A percentile compares a stretch with the other conserved stretches of the same genome.
Conservation (phyloP, 208 protist species). For the Porcisia hertigi region DNA sequence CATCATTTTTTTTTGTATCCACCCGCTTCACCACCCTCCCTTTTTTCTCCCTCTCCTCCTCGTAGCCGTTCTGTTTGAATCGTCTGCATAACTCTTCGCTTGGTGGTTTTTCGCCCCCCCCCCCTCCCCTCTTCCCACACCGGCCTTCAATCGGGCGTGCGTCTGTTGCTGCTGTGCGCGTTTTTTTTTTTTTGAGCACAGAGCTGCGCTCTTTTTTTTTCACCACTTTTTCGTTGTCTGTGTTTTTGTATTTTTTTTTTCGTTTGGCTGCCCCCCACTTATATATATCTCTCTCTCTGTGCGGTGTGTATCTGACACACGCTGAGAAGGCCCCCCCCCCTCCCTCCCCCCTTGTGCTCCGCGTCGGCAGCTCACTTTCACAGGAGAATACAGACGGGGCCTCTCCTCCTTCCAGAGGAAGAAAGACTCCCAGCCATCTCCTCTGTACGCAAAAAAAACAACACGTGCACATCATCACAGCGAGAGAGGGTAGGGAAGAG, state of each 20-base stretch:
- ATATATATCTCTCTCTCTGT: neutral
- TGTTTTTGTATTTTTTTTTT: neutral
- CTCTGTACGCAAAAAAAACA: too few relatives aligned
- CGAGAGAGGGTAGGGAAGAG: constrained; percentile 1
- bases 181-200: constrained; percentile 6
- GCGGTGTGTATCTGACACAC: neutral
- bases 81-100: neutral
- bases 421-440: too few relatives aligned
- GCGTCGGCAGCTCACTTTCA: neutral
- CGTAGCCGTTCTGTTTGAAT: neutral
- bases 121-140: neutral
- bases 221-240: neutral
- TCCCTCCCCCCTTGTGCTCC: neutral
- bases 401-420: too few relatives aligned
- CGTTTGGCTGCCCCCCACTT: neutral
- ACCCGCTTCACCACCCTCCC: constrained; percentile 5
- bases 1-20: neutral
- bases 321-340: neutral
- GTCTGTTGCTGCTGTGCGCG: neutral
- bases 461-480: neutral
- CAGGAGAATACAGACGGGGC: too few relatives aligned
- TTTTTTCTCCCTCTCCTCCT: constrained; percentile 1
- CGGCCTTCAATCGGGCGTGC: neutral
- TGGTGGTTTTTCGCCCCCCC: constrained; percentile 2
- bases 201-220: too few relatives aligned